phyloP scores from a whole-genome alignment of 208 protist genomes.

The Porcisia hertigi region DNA sequence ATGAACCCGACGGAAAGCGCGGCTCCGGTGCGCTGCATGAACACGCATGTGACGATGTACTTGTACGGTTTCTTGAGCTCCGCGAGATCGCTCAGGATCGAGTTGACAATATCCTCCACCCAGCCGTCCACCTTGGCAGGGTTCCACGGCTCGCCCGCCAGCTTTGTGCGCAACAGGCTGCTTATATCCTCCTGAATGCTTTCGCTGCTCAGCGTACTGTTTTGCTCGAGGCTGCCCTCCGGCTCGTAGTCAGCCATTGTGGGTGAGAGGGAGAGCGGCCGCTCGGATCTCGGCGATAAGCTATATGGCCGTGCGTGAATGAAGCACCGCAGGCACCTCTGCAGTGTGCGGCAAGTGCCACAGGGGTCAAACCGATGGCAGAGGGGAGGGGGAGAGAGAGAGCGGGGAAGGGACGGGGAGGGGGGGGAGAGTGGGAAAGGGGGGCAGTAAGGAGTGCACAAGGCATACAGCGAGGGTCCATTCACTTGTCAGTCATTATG shows the following conservation, averaged over 20 bases:
- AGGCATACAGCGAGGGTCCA: neutral
- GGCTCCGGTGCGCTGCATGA: conserved; percentile 93
- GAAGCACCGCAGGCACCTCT: neutral
- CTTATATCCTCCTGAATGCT: conserved; percentile 80
- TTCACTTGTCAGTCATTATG: neutral
- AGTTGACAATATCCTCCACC: conserved; percentile 80
- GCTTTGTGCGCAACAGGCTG: conserved; percentile 61
- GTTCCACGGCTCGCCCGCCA: conserved; percentile 77
- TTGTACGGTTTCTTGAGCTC: conserved; percentile 95
- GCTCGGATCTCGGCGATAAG: neutral
- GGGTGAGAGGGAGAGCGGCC: neutral
- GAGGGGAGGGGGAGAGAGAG: neutral
- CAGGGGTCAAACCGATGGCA: neutral
- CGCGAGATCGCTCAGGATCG: conserved; percentile 75
- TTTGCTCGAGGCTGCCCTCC: conserved; percentile 72
- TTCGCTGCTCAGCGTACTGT: conserved; percentile 84
- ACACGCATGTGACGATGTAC: conserved; percentile 86
- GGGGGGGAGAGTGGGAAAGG: too few relatives aligned
- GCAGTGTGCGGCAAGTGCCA: neutral
- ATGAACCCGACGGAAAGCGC: conserved; percentile 88
- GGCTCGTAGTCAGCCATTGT: conserved; percentile 66
- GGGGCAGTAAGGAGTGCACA: neutral
- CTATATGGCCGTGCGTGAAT: neutral
- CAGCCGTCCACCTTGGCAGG: conserved; percentile 82
- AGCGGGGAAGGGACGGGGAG: too few relatives aligned